Base-by-base conservation (phyloP, 257 asterid species). In the Rhazya stricta region DNA sequence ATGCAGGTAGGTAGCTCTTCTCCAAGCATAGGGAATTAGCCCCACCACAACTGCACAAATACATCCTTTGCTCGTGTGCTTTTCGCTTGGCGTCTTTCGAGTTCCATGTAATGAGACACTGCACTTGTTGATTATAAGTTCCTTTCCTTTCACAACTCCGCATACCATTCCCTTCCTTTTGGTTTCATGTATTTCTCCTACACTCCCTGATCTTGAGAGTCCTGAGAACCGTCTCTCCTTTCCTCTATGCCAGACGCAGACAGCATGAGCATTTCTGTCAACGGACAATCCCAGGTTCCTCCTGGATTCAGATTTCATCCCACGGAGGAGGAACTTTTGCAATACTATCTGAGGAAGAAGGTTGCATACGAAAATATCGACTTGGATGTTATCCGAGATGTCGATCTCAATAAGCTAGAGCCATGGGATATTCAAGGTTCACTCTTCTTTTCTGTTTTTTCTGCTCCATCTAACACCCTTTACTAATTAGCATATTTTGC, bases 401-500 rank as follows among this genome's bases (percentile, higher is more conserved):
- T 89, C 53, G 94, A 89, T 83, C 94, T 89, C 74, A 87, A 89
- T 84, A 87, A 89, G 79, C 91, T 87, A 39, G 94, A 89, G 82
- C 91, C 94, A 0, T 89, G 91, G 94, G 94, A 89, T 45, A 89
- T 89, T 32, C 90, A 87, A 87, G 94, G 90, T 86, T n/a, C 19
- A 23, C 16, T 23, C 18, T 1, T 27, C 3, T 3, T 15, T 37
- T 29, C 2, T 6, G 23, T 65, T 16, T 53, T 53, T 53, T 53
- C n/a, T n/a, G n/a, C n/a, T n/a, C n/a, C n/a, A n/a, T n/a, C n/a
- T n/a, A 0, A 53, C 25, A 8, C 25, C 13, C 15, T 53, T 23
- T 5, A 53, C 19, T 53, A 53, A 10, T 15, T 15, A 53, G 0
- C 19, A 13, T 53, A 18, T 30, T 37, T 8, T 56, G 21, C 3